Conservation (phyloP, 2,329 filamentous ascomycete genomes). For the Xylariaceae sp. region DNA sequence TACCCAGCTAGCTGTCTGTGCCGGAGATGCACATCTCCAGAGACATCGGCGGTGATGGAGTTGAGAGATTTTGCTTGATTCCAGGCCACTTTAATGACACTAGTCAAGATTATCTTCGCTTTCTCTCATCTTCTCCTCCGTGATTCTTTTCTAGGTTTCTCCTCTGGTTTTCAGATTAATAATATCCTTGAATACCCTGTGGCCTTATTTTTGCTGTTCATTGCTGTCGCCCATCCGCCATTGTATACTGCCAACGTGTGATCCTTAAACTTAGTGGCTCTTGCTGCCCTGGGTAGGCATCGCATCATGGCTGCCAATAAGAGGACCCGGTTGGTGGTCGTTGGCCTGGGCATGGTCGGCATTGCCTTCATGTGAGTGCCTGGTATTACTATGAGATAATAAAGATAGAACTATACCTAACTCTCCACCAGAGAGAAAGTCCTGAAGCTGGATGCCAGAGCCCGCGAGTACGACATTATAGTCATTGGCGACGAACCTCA, state of each 20-base stretch:
- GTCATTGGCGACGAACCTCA: conserved; percentile 89
- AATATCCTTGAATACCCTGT: not conserved
- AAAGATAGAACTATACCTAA: conserved; percentile 17
- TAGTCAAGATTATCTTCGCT: conserved; percentile 6
- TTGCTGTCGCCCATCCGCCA: not conserved
- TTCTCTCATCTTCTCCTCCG: conserved; percentile 5
- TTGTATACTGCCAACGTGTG: not conserved
- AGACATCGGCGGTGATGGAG: conserved; percentile 17
- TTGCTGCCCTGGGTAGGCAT: not conserved
- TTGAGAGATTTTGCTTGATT: conserved; percentile 1
- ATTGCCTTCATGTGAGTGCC: conserved; percentile 80
- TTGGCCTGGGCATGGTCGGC: conserved; percentile 91
- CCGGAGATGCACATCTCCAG: conserved; percentile 39
- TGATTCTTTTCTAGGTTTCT: not conserved
- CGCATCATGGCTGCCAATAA: conserved; percentile 51
- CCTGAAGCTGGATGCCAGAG: conserved; percentile 79
- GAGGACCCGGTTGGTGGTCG: conserved; percentile 76
- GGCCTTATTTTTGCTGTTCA: not conserved
- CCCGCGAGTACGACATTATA: conserved; percentile 77
- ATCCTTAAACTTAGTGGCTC: conserved; percentile 20
- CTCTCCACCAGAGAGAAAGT: conserved; percentile 74
- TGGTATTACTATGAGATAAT: not conserved
- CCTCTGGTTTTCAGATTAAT: not conserved
- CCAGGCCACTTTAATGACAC: conserved; percentile 9
- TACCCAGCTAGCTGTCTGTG: conserved; percentile 3